Evolutionary conservation across 768 basidiomycete genomes (phyloP).

Genomic region (Kwoniella shandongensis): DNA sequence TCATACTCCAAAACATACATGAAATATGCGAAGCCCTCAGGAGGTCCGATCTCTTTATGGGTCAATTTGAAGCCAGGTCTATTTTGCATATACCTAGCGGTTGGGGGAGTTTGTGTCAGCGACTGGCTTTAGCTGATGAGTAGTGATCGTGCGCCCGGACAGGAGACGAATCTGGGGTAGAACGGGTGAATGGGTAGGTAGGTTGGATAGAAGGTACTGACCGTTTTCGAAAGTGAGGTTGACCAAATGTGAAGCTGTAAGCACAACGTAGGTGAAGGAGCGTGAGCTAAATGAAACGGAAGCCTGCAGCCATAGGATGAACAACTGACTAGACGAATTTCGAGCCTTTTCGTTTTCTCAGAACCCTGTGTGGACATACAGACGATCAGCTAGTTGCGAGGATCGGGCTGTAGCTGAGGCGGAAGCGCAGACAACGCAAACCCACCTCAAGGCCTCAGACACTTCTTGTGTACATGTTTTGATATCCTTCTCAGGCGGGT

Average conservation of each 20-base stretch:
- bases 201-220: constrained; percentile 12
- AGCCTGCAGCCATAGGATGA: too few relatives aligned
- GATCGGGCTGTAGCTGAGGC: background rate
- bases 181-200: background rate
- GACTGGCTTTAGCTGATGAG: too few relatives aligned
- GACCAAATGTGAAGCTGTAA: constrained; percentile 52
- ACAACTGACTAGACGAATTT: constrained; percentile 52
- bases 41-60: constrained; percentile 46
- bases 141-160: background rate
- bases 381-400: background rate
- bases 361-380: constrained; percentile 31
- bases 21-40: constrained; percentile 52
- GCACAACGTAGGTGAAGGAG: too few relatives aligned
- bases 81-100: constrained; percentile 41
- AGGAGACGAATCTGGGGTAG: background rate
- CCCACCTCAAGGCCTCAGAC: constrained; percentile 46
- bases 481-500: constrained; percentile 51
- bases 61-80: constrained; percentile 38
- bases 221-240: constrained; percentile 54
- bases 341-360: constrained; percentile 39
- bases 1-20: constrained; percentile 47
- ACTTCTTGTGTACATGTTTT: constrained; percentile 48
- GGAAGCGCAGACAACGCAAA: too few relatives aligned
- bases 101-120: background rate
- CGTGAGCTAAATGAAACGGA: too few relatives aligned